phyloP scores from a whole-genome alignment of 106 monocot species.

The Allium sativum region DNA sequence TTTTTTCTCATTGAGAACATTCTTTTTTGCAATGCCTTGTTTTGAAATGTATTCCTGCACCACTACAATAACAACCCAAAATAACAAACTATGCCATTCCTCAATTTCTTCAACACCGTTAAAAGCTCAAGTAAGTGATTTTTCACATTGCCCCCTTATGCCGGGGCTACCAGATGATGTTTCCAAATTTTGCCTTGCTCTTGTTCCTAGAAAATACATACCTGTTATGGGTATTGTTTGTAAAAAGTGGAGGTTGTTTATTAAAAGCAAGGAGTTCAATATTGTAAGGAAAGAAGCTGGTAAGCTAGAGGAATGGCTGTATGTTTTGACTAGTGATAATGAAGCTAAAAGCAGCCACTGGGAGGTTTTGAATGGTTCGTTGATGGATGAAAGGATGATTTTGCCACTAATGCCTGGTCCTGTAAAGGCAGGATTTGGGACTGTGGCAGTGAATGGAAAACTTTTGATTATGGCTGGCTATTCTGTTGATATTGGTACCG shows the following conservation, averaged over 20 bases:
- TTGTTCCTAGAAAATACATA: constrained; percentile 44
- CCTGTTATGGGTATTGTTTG: constrained; percentile 60
- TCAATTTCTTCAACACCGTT: constrained; percentile 10
- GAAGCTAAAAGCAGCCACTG: constrained; percentile 61
- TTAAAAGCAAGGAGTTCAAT: constrained; percentile 68
- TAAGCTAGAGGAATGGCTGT: constrained; percentile 76
- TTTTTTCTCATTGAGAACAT: not conserved
- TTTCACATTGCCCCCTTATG: constrained; percentile 33
- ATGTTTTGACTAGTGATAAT: constrained; percentile 55
- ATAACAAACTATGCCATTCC: constrained; percentile 2
- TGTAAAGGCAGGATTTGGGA: constrained; percentile 58
- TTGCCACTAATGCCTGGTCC: constrained; percentile 87
- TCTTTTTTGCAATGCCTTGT: constrained; percentile 20
- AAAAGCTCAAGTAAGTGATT: constrained; percentile 12
- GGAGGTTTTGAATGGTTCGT: constrained; percentile 30
- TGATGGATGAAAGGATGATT: constrained; percentile 11
- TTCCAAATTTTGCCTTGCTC: constrained; percentile 73
- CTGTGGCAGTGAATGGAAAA: constrained; percentile 57
- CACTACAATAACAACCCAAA: constrained; percentile 3
- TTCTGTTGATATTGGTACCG: constrained; percentile 23
- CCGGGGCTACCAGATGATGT: constrained; percentile 87
- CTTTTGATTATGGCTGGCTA: constrained; percentile 73
- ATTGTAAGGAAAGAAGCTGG: constrained; percentile 56
- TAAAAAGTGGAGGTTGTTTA: constrained; percentile 71
- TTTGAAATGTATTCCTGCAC: not conserved